A percentile compares a stretch with the other conserved stretches of the same genome.
These are phyloP conservation scores for Mycosphaerelloides madeirae DNA, from an alignment of 2,329 filamentous ascomycete species.

Conservation along the genomic window DNA sequence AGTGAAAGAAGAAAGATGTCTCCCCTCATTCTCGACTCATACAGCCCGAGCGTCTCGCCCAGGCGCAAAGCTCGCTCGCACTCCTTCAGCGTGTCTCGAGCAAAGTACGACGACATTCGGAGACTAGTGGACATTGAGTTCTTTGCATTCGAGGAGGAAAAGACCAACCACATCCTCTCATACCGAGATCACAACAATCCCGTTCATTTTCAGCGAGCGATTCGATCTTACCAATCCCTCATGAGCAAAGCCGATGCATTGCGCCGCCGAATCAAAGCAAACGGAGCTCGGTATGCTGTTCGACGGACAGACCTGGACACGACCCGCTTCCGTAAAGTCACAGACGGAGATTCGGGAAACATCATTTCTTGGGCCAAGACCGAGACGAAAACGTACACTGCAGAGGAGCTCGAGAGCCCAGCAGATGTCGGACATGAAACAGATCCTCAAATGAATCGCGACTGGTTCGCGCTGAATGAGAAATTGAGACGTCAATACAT, in stretches of 20 bases:
- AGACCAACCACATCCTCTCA: slow-evolving; percentile 31
- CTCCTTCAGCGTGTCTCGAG: slow-evolving; percentile 21
- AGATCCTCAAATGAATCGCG: slow-evolving; percentile 31
- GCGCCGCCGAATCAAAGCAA: slow-evolving; percentile 11
- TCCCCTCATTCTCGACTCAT: slow-evolving; percentile 16
- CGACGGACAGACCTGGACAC: slow-evolving; percentile 9
- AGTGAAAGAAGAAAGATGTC: slow-evolving; percentile 12
- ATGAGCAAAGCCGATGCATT: slow-evolving; percentile 12
- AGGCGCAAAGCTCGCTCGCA: slow-evolving; percentile 13
- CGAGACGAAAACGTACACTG: slow-evolving; percentile 27
- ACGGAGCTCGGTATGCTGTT: slow-evolving; percentile 3
- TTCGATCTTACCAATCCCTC: slow-evolving; percentile 18
- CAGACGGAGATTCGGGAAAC: slow-evolving; percentile 22
- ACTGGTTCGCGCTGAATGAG: slow-evolving; percentile 34
- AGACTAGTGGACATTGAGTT: slow-evolving; percentile 41
- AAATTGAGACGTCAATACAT: slow-evolving; percentile 26
- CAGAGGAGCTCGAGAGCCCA: slow-evolving; percentile 25
- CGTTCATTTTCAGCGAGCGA: slow-evolving; percentile 25
- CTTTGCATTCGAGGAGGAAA: slow-evolving; percentile 32
- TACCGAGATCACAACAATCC: slow-evolving; percentile 28
- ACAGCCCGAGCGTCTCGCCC: slow-evolving; percentile 11
- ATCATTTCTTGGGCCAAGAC: slow-evolving; percentile 32
- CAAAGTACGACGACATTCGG: slow-evolving; percentile 24
- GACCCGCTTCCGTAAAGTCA: slow-evolving; percentile 27
- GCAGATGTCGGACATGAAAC: slow-evolving; percentile 28